Evolutionary conservation across 2,329 filamentous ascomycete species (phyloP).

Genomic region (Penicillium italicum): DNA sequence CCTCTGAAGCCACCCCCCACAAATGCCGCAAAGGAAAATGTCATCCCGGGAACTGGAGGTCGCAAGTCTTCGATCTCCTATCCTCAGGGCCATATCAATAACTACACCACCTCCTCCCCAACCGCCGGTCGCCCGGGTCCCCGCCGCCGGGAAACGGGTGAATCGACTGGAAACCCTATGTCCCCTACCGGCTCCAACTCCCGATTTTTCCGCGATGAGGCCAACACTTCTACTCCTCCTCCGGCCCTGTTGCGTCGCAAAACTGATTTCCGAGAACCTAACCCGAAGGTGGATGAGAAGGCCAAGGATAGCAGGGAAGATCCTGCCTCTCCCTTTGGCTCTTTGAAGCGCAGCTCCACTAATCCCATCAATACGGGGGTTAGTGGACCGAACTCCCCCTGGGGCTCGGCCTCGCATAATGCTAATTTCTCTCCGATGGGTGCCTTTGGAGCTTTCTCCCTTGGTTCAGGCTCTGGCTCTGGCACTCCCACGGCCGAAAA

Average conservation of each 20-base stretch:
- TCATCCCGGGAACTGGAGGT: conserved; percentile 43
- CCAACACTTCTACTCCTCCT: conserved; percentile 58
- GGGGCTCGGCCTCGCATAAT: conserved; percentile 57
- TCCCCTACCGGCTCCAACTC: conserved; percentile 46
- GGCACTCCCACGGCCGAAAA: conserved; percentile 64
- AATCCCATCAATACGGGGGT: conserved; percentile 51
- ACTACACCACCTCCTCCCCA: conserved; percentile 70
- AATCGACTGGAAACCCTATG: conserved; percentile 57
- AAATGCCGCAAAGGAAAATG: conserved; percentile 57
- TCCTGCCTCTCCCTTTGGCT: conserved; percentile 48
- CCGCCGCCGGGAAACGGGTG: conserved; percentile 79
- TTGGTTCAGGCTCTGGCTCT: conserved; percentile 51
- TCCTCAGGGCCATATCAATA: conserved; percentile 57
- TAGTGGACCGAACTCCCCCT: conserved; percentile 52
- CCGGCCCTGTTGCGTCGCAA: conserved; percentile 58
- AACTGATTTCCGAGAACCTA: conserved; percentile 58
- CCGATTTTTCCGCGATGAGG: conserved; percentile 49
- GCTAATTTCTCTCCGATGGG: conserved; percentile 71
- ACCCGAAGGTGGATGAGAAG: conserved; percentile 47
- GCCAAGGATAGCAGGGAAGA: conserved; percentile 47
- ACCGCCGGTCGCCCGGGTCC: conserved; percentile 68
- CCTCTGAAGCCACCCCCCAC: conserved; percentile 80
- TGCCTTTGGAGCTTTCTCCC: conserved; percentile 85
- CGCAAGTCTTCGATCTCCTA: conserved; percentile 79
- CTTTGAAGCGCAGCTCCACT: conserved; percentile 56